phyloP scores from a whole-genome alignment of 2,329 filamentous ascomycete species.

The Ceratocystis destructans region DNA sequence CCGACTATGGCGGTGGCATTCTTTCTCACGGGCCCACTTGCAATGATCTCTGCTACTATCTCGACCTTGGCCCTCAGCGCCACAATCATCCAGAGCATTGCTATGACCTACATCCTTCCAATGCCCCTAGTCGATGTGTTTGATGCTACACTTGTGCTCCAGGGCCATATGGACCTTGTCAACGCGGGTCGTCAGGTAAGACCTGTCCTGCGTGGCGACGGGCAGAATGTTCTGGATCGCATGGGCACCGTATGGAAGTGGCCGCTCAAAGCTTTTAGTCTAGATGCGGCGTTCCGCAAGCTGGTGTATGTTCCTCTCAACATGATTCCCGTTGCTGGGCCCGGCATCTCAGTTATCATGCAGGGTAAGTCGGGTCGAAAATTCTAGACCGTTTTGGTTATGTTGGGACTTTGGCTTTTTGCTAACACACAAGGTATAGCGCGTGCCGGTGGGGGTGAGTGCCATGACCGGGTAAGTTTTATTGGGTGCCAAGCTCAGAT shows the following conservation, averaged over 20 bases:
- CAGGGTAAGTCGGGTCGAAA: conserved; percentile 40
- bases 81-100: conserved; percentile 41
- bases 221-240: conserved; percentile 36
- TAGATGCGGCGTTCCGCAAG: conserved; percentile 57
- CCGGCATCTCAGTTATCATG: conserved; percentile 44
- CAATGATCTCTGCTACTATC: conserved; percentile 57
- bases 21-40: conserved; percentile 72
- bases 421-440: conserved; percentile 26
- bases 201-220: conserved; percentile 30
- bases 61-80: conserved; percentile 52
- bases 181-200: conserved; percentile 61
- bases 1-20: conserved; percentile 73
- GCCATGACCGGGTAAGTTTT: conserved; percentile 38
- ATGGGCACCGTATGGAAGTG: conserved; percentile 45
- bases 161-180: conserved; percentile 46
- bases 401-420: neutral
- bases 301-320: conserved; percentile 82
- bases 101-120: conserved; percentile 61
- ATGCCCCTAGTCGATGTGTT: conserved; percentile 81
- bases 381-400: neutral
- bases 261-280: conserved; percentile 43
- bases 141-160: conserved; percentile 53
- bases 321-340: conserved; percentile 75
- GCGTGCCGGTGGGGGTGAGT: conserved; percentile 35
- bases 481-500: neutral